Percentiles rank a stretch among this genome's conserved stretches.
Evolutionary conservation across 1,139 yeast species (phyloP).

Genomic region (Yamadazyma kanchanaburiensis): DNA sequence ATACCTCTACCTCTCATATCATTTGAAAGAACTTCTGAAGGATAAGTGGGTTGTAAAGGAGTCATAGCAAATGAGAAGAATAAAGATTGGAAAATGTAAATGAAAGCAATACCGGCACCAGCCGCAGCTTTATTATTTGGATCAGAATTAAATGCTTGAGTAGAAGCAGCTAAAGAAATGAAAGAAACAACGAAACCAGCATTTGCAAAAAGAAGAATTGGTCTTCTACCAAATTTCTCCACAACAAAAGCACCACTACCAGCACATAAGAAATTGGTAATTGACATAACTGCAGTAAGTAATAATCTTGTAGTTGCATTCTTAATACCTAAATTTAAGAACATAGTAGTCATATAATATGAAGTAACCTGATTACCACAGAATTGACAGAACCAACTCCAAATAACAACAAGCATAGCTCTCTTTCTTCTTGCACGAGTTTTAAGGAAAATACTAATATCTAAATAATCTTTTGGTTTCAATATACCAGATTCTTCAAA

Average conservation of each 20-base stretch:
- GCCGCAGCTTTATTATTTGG: slow-evolving; percentile 7
- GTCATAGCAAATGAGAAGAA: slow-evolving; percentile 14
- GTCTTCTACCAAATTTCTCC: too few species aligned
- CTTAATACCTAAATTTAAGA: slow-evolving; percentile 15
- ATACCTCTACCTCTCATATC: slow-evolving; percentile 11
- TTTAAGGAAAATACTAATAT: slow-evolving; percentile 5
- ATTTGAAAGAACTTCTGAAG: slow-evolving; percentile 13
- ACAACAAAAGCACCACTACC: too few species aligned
- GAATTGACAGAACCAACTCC: too few species aligned
- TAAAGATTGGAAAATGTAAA: slow-evolving; percentile 12
- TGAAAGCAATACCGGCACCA: slow-evolving; percentile 10
- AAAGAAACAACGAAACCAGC: too few species aligned
- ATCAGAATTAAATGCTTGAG: slow-evolving; percentile 8
- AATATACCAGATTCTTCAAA: slow-evolving; percentile 7
- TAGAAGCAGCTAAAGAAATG: slow-evolving; percentile 10
- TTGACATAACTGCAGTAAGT: slow-evolving; percentile 13
- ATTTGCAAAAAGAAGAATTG: too few species aligned
- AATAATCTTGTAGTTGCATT: slow-evolving; percentile 11
- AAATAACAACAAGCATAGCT: too few species aligned
- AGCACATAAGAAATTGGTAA: slow-evolving; percentile 11
- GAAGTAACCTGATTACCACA: too few species aligned
- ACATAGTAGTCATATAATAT: too few species aligned
- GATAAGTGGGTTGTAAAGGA: slow-evolving; percentile 15
- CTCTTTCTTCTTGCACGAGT: slow-evolving; percentile 3
- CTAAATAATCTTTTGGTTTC: too few species aligned